Percentiles rank a stretch among this genome's conserved stretches.
These are phyloP conservation scores for Iberis pinnata DNA, from an alignment of 345 rosid species.

Conservation along the genomic window DNA sequence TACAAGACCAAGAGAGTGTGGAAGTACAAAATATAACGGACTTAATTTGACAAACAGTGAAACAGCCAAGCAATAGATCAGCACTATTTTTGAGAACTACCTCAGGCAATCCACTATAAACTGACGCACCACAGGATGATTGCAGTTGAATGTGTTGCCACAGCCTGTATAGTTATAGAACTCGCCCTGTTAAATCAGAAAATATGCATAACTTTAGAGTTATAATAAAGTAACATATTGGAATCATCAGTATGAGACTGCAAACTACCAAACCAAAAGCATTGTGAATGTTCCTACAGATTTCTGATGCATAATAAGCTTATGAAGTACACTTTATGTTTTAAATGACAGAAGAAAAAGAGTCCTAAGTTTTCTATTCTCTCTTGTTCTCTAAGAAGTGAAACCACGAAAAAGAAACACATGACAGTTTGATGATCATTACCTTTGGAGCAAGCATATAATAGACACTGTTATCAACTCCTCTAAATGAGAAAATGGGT, in stretches of 20 bases:
- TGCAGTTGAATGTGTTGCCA: constrained; percentile 97
- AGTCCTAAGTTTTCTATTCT: too few species aligned
- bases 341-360: too few species aligned
- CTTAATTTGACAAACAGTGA: neutral
- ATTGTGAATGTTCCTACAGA: neutral
- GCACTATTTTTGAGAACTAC: constrained; percentile 32
- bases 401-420: too few species aligned
- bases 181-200: constrained; percentile 58
- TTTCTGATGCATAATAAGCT: constrained; percentile 19
- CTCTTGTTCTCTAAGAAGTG: too few species aligned
- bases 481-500: constrained; percentile 77
- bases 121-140: constrained; percentile 93
- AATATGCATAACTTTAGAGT: constrained; percentile 7
- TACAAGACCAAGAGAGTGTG: neutral
- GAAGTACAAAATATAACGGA: constrained; percentile 6
- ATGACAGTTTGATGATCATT: constrained; percentile 19
- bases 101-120: constrained; percentile 84
- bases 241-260: constrained; percentile 1
- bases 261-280: constrained; percentile 12
- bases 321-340: too few species aligned
- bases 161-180: constrained; percentile 97
- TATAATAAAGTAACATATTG: neutral
- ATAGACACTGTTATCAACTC: constrained; percentile 84
- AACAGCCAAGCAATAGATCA: constrained; percentile 3
- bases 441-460: constrained; percentile 99